A percentile compares a stretch with the other conserved stretches of the same genome.
phyloP scores from a whole-genome alignment of 768 basidiomycete genomes.

The Trametes cubensis region DNA sequence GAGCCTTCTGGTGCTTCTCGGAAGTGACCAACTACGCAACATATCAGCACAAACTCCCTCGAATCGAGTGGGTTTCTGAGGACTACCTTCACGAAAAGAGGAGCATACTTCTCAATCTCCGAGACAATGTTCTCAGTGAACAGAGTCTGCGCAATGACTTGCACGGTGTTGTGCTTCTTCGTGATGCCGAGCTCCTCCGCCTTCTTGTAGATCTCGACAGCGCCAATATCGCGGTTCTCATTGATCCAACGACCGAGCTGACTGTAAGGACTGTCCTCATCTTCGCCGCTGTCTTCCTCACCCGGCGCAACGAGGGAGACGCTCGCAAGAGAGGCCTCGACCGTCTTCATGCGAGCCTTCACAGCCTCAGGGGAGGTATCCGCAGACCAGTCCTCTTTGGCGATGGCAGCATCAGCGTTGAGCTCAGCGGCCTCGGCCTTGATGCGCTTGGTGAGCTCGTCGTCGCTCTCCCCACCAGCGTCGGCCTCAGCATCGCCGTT shows the following conservation, averaged over 20 bases:
- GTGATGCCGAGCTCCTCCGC: slow-evolving; percentile 89
- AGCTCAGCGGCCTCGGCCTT: slow-evolving; percentile 86
- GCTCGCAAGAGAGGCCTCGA: slow-evolving; percentile 61
- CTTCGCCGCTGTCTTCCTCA: slow-evolving; percentile 90
- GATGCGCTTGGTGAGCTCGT: slow-evolving; percentile 88
- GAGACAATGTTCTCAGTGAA: slow-evolving; percentile 73
- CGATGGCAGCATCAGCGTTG: slow-evolving; percentile 59
- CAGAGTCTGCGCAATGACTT: slow-evolving; percentile 80
- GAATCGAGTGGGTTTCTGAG: no score
- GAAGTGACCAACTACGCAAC: slow-evolving; percentile 73
- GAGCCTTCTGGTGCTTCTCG: slow-evolving; percentile 94
- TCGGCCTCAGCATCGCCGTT: slow-evolving; percentile 45
- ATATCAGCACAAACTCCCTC: no score
- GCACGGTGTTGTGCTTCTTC: slow-evolving; percentile 90
- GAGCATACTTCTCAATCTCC: slow-evolving; percentile 65
- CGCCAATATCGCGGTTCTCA: slow-evolving; percentile 62
- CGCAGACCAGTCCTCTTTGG: slow-evolving; percentile 86
- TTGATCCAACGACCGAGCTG: slow-evolving; percentile 84
- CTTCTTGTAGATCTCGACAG: slow-evolving; percentile 81
- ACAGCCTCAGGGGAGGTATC: slow-evolving; percentile 91
- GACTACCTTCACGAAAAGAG: slow-evolving; percentile 75
- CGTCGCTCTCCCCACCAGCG: slow-evolving; percentile 74
- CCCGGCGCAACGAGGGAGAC: slow-evolving; percentile 55
- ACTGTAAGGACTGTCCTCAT: slow-evolving; percentile 82
- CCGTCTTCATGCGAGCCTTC: slow-evolving; percentile 73